These are phyloP conservation scores for Blastomyces silverae DNA, from an alignment of 2,329 filamentous ascomycete species.

Conservation along the genomic window DNA sequence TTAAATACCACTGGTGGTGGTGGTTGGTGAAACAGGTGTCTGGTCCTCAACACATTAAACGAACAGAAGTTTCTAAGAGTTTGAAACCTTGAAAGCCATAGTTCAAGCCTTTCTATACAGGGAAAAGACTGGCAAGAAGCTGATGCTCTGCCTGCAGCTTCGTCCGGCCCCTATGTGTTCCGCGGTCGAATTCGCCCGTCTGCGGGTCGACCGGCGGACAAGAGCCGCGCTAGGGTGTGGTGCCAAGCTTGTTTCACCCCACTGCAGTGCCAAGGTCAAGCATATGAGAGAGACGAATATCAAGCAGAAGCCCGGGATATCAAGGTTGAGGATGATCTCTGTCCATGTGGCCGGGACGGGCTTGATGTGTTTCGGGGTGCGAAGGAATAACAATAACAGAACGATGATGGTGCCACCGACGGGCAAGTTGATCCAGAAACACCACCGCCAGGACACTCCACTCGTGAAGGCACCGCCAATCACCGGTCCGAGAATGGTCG, in stretches of 20 bases:
- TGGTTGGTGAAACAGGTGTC: no score
- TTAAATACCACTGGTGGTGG: no score
- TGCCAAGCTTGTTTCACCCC: conserved; percentile 23
- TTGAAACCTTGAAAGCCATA: no score
- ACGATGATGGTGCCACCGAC: conserved; percentile 17
- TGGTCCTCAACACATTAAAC: no score
- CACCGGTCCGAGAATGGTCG: conserved; percentile 21
- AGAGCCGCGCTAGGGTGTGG: no score
- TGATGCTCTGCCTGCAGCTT: no score
- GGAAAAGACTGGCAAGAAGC: no score
- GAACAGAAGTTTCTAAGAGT: no score
- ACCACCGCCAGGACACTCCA: conserved; percentile 22
- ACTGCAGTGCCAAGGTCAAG: conserved; percentile 28
- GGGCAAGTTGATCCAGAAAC: conserved; percentile 17
- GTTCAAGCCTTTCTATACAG: no score
- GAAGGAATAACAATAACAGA: conserved; percentile 14
- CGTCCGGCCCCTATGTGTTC: no score
- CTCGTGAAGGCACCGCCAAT: conserved; percentile 22
- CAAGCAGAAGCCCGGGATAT: conserved; percentile 24
- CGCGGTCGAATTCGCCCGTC: no score
- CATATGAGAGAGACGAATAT: conserved; percentile 26
- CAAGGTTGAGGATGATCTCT: conserved; percentile 24
- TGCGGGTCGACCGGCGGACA: no score
- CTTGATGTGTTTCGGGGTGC: conserved; percentile 18
- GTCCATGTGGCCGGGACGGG: conserved; percentile 15